phyloP scores from a whole-genome alignment of 192 early-diverging fungal genomes.

The Gryganskiella cystojenkinii region DNA sequence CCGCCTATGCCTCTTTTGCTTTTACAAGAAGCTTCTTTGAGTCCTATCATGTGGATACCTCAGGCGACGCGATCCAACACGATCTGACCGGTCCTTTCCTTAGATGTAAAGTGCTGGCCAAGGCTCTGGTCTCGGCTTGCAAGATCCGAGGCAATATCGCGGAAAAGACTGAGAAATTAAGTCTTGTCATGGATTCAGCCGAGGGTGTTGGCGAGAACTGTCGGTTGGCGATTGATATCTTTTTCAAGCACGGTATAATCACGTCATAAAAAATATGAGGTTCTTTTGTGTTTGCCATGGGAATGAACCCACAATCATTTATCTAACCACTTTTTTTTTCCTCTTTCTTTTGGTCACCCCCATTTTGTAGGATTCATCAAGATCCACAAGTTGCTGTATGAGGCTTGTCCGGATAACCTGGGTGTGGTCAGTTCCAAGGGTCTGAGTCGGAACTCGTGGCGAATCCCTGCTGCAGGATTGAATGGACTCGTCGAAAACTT shows the following conservation, averaged over 20 bases:
- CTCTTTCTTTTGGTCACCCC: not conserved
- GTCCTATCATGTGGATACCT: constrained; percentile 57
- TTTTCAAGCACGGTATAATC: constrained; percentile 37
- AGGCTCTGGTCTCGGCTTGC: constrained; percentile 44
- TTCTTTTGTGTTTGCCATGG: not conserved
- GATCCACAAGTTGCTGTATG: constrained; percentile 45
- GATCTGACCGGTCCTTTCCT: constrained; percentile 32
- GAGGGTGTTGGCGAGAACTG: constrained; percentile 45
- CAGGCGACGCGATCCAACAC: constrained; percentile 22
- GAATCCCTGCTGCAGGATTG: constrained; percentile 14
- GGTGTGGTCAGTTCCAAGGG: constrained; percentile 23
- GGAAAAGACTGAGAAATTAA: constrained; percentile 37
- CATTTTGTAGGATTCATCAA: constrained; percentile 35
- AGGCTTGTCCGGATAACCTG: constrained; percentile 31
- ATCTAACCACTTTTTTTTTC: not conserved
- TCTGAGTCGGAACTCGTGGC: constrained; percentile 28
- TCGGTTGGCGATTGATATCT: constrained; percentile 32
- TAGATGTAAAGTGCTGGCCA: constrained; percentile 35
- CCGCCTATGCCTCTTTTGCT: constrained; percentile 68
- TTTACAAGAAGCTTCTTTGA: constrained; percentile 75
- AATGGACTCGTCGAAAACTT: constrained; percentile 38
- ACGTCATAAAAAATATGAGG: not conserved
- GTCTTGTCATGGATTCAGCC: constrained; percentile 36
- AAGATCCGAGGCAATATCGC: constrained; percentile 38
- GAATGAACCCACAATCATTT: not conserved